Evolutionary conservation across 345 rosid genomes (phyloP).

Genomic region (Hibiscus syriacus): DNA sequence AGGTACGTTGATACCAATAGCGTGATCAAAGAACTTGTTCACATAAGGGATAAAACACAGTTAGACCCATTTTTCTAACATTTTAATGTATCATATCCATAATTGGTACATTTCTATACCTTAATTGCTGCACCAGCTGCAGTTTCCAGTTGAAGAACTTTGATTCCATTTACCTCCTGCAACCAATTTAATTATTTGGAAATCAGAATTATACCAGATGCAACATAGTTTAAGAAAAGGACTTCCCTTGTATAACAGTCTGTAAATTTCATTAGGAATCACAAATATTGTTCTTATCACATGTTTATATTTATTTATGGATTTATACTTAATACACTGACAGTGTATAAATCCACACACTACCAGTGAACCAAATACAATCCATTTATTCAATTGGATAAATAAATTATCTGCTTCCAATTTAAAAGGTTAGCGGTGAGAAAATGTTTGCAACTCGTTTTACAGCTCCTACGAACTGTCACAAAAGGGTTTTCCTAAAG

Average conservation of each 20-base stretch:
- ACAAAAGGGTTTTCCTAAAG: background rate
- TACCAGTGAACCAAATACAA: too few relatives aligned
- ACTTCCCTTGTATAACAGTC: background rate
- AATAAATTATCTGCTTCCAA: background rate
- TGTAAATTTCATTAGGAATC: background rate
- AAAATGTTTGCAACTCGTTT: background rate
- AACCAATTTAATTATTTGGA: constrained; percentile 6
- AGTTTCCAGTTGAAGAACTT: constrained; percentile 97
- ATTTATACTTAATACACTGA: too few relatives aligned
- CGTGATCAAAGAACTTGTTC: constrained; percentile 71
- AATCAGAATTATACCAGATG: background rate
- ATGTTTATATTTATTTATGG: too few relatives aligned
- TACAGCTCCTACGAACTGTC: background rate
- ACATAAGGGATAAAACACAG: background rate
- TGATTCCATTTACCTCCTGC: constrained; percentile 96
- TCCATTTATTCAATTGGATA: background rate
- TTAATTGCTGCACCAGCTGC: constrained; percentile 94
- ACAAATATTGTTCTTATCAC: too few relatives aligned
- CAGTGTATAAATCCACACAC: too few relatives aligned
- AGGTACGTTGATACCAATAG: constrained; percentile 82
- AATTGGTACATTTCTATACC: constrained; percentile 33
- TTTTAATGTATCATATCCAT: background rate
- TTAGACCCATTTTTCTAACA: constrained; percentile 9
- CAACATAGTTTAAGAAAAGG: background rate
- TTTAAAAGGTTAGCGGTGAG: background rate